These are phyloP conservation scores for Termitomyces sp. DNA, from an alignment of 768 basidiomycete genomes.

Conservation along the genomic window DNA sequence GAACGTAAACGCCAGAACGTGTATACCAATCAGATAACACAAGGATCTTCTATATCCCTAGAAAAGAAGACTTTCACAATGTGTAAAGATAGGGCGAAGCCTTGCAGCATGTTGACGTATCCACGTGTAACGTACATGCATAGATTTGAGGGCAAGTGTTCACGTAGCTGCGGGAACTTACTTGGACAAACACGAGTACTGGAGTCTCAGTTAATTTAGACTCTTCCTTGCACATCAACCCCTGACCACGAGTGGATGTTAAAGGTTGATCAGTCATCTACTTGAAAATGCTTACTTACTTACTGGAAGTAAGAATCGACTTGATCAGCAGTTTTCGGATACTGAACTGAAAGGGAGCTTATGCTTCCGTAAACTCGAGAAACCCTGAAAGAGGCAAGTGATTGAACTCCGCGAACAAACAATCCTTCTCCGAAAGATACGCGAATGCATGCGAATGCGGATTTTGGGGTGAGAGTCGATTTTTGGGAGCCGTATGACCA, in stretches of 20 bases:
- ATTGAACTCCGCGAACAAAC: neutral
- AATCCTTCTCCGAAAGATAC: constrained; percentile 5
- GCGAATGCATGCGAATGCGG: neutral
- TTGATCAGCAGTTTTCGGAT: neutral
- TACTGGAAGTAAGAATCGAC: neutral
- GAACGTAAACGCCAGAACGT: neutral
- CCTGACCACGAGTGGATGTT: constrained; percentile 5
- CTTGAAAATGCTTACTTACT: neutral
- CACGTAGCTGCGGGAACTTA: constrained; percentile 1
- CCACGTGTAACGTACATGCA: neutral
- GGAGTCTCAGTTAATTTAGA: neutral
- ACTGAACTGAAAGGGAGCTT: neutral
- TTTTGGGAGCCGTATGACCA: neutral
- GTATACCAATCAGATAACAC: neutral
- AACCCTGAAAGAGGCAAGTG: neutral
- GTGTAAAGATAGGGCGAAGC: constrained; percentile 7
- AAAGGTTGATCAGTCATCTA: constrained; percentile 2
- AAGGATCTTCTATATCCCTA: neutral
- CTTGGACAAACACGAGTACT: neutral
- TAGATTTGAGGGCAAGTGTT: neutral
- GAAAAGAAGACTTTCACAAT: neutral
- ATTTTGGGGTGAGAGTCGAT: constrained; percentile 1
- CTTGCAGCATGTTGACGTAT: neutral
- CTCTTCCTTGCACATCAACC: constrained; percentile 2
- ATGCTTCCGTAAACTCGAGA: neutral